Percentiles rank a stretch among this genome's conserved stretches.
These are phyloP conservation scores for Colletotrichum karsti DNA, from an alignment of 2,329 filamentous ascomycete species.

Conservation along the genomic window DNA sequence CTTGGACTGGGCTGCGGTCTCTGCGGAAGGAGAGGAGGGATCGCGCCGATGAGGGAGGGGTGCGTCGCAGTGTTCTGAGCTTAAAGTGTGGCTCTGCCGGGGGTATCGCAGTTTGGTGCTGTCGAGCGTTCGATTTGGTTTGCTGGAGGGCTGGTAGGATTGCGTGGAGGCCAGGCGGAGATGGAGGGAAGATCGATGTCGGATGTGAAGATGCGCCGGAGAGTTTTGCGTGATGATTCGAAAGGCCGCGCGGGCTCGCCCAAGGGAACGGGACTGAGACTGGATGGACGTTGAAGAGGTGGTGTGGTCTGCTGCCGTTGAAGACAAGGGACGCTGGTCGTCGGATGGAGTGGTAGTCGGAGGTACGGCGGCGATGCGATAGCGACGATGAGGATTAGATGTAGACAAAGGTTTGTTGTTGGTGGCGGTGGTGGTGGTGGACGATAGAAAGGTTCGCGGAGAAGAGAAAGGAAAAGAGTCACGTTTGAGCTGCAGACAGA, in stretches of 20 bases:
- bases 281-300: background rate
- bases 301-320: background rate
- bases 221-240: conserved; percentile 1
- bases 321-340: background rate
- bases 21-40: background rate
- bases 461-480: too few relatives aligned
- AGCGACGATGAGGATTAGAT: background rate
- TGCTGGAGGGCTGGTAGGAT: background rate
- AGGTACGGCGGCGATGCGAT: background rate
- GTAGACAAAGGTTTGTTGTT: background rate
- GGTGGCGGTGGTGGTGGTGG: background rate
- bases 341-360: background rate
- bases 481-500: too few relatives aligned
- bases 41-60: conserved; percentile 14
- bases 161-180: background rate
- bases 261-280: background rate
- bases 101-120: conserved; percentile 10
- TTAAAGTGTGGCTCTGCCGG: conserved; percentile 19
- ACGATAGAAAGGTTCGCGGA: background rate
- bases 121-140: background rate
- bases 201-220: background rate
- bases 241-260: background rate
- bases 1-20: background rate
- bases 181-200: conserved; percentile 8
- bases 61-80: conserved; percentile 21